Evolutionary conservation across 108 stramenopile genomes (phyloP), one percentile per base, ranked within the genome.

Genomic region (Pseudonitzschia multiseries): DNA sequence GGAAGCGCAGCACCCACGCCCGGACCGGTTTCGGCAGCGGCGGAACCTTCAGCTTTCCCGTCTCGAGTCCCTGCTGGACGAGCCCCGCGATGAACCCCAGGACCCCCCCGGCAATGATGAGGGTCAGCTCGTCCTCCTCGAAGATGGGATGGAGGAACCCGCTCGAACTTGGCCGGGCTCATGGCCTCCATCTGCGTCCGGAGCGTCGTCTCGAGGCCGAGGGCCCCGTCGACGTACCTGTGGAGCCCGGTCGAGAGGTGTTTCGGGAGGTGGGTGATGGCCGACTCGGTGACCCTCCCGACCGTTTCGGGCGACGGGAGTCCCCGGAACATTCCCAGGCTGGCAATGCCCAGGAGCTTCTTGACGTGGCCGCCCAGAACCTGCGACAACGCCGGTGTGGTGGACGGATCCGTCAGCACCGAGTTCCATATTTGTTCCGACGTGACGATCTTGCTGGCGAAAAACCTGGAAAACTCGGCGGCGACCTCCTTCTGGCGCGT

Each of bases 121-220:
- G 83, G 43, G 97, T 97, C 71, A 94, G 74, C 74, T 98, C 98
- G 73, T 98, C 98, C 74, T 96, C 94, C 81, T 98, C 92, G 78
- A 98, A 98, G 62, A 97, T 94, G 3, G 98, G 85, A 76, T 97
- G 98, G 43, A 93, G 66, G 15, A n/a, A 98, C 92, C 0, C 93
- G 83, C 72, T 98, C 98, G 79, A 98, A 98, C 50, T 96, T 91
- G 6, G 73, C 72, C 56, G 87, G 77, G 14, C 91, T 84, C 91
- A 98, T 86, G 48, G 70, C 79, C 78, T 93, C 89, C 96, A 98
- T 96, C 69, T 85, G 79, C 44, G 75, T 83, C 43, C 91, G 77
- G 10, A 98, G 83, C 0, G 96, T 96, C 29, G 71, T 66, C 46
- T 94, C 80, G 63, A 98, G 69, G 10, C 85, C 85, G 48, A 98